Evolutionary conservation across 345 rosid genomes (phyloP), one percentile per base, ranked within the genome.

Genomic region (Combretum micranthum): DNA sequence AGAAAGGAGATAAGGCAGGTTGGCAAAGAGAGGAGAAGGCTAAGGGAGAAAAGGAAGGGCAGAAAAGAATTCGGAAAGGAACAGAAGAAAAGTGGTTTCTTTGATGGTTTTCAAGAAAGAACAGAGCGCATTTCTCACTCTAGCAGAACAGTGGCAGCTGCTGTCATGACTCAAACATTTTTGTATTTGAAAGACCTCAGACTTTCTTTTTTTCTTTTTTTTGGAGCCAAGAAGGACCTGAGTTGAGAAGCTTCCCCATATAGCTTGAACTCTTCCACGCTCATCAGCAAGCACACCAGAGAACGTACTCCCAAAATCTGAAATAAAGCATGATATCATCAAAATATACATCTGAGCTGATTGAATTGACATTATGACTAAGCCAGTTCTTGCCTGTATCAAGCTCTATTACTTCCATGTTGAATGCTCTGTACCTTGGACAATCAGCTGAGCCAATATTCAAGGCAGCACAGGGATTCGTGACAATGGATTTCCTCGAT

Each of bases 161-260:
- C 9, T 11, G 9, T 32, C 39, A 4, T 32, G 39, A 11, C 39
- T 32, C 39, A 32, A 32, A 32, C 5, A 32, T 5, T 32, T 7
- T 32, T 32, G 39, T 11, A 32, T 32, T 32, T 32, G 9, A 32
- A 32, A 32, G 39, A 32, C 39, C 39, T 4, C 9, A 32, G 39
- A 32, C 39, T 50, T 26, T 50, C 25, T 50, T 32, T 50, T 50
- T 50, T 50, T 50, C 53, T 50, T 50, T 26, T 50, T 50, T 50
- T 50, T 50, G 13, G 32, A 32, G 53, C 53, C 10, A 32, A 32
- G 9, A 32, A 32, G 39, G 39, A 32, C 98, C 96, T 87, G 94
- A 66, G 92, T 85, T 10, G 95, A 91, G 78, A 91, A 91, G 83
- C 96, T 82, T 81, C 81, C 96, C 98, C 98, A 91, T 22, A 91